phyloP scores from a whole-genome alignment of 2,329 filamentous ascomycete species.

The Nothopassalora personata region DNA sequence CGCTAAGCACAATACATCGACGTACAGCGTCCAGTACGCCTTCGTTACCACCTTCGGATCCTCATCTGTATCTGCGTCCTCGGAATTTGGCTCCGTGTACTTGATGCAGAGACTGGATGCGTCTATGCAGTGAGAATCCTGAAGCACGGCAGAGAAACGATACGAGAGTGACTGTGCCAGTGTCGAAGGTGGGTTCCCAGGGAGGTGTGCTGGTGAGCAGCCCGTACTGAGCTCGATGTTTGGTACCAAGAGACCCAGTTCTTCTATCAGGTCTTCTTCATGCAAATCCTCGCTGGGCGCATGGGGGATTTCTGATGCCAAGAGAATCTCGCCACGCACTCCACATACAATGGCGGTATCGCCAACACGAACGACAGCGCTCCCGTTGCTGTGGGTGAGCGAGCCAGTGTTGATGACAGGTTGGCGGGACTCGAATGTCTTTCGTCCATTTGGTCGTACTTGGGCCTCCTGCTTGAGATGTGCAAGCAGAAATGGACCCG shows the following conservation, averaged over 20 bases:
- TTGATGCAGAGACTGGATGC: slow-evolving; percentile 65
- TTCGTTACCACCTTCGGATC: slow-evolving; percentile 53
- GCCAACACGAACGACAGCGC: slow-evolving; percentile 78
- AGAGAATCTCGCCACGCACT: slow-evolving; percentile 77
- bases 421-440: slow-evolving; percentile 61
- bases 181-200: slow-evolving; percentile 72
- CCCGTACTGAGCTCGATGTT: slow-evolving; percentile 92
- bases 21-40: slow-evolving; percentile 91
- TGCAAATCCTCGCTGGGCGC: slow-evolving; percentile 37
- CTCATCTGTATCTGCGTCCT: slow-evolving; percentile 42
- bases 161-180: slow-evolving; percentile 82
- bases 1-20: slow-evolving; percentile 91
- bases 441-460: slow-evolving; percentile 75
- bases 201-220: slow-evolving; percentile 77
- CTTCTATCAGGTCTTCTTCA: slow-evolving; percentile 35
- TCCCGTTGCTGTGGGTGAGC: slow-evolving; percentile 83
- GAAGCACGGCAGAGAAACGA: slow-evolving; percentile 69
- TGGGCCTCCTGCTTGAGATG: slow-evolving; percentile 67
- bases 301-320: slow-evolving; percentile 66
- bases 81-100: slow-evolving; percentile 41
- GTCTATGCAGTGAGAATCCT: slow-evolving; percentile 63
- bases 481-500: slow-evolving; percentile 81
- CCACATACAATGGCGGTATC: slow-evolving; percentile 95
- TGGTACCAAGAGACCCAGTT: slow-evolving; percentile 72
- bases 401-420: slow-evolving; percentile 78